Evolutionary conservation across 306 rosid species (phyloP).

Genomic region (Vigna trinervia): DNA sequence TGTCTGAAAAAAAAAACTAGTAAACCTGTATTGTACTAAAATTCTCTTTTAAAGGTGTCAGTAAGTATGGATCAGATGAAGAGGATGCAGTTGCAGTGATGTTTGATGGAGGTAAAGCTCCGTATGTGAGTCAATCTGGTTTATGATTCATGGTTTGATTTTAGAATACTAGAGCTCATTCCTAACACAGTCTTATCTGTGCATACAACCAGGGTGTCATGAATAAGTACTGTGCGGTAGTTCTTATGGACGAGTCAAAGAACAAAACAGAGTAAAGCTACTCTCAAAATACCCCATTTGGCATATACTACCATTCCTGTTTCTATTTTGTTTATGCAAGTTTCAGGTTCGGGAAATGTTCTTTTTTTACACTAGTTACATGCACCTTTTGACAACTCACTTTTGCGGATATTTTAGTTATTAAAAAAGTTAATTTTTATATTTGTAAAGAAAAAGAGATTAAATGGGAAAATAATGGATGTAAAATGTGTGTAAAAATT

Average conservation of each 20-base stretch:
- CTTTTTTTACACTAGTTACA: too few relatives aligned
- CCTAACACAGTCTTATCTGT: not conserved
- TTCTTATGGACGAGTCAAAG: not conserved
- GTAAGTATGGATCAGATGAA: not conserved
- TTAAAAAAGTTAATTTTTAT: too few relatives aligned
- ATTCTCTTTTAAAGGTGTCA: not conserved
- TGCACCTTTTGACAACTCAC: too few relatives aligned
- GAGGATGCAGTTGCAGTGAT: not conserved
- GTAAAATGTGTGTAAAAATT: too few relatives aligned
- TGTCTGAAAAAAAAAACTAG: not conserved
- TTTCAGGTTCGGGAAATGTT: not conserved
- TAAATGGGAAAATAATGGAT: too few relatives aligned
- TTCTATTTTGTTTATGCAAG: not conserved
- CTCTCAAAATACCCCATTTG: not conserved
- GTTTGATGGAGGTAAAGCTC: not conserved
- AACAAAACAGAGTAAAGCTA: slow-evolving; percentile 1
- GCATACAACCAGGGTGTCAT: not conserved
- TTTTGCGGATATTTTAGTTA: too few relatives aligned
- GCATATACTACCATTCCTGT: not conserved
- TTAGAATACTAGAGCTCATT: not conserved
- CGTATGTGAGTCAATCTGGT: not conserved
- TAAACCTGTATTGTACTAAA: not conserved
- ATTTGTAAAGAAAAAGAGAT: too few relatives aligned
- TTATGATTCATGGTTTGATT: not conserved
- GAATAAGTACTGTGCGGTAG: not conserved